Percentiles rank a stretch among this genome's conserved stretches.
These are phyloP conservation scores for Carex scoparia DNA, from an alignment of 176 grass and related monocot species.

Conservation along the genomic window DNA sequence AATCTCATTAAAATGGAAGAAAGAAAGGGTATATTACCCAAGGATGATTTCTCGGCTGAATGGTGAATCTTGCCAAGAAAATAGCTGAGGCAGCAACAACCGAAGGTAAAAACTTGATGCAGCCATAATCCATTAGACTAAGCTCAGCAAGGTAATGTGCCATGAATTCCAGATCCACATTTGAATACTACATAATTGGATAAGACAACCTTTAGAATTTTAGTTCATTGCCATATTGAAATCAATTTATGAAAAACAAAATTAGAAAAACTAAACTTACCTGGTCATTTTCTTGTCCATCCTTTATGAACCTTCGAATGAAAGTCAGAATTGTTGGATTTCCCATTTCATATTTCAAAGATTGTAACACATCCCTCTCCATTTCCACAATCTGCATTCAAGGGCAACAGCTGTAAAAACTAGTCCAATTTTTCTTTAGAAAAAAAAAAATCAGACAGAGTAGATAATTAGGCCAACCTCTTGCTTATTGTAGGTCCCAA, in stretches of 20 bases:
- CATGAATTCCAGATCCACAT: constrained; percentile 51
- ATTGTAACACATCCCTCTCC: constrained; percentile 72
- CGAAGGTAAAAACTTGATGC: constrained; percentile 68
- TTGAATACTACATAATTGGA: constrained; percentile 36
- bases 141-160: constrained; percentile 67
- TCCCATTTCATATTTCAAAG: constrained; percentile 79
- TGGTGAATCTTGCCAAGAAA: constrained; percentile 71
- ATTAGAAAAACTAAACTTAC: constrained; percentile 15
- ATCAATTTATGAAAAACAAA: not conserved
- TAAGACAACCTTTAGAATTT: not conserved
- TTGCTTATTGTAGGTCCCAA: constrained; percentile 77
- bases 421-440: not conserved
- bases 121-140: constrained; percentile 65
- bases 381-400: constrained; percentile 54
- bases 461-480: constrained; percentile 36
- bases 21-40: constrained; percentile 44
- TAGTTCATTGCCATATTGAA: not conserved
- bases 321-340: constrained; percentile 78
- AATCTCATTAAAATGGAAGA: not conserved
- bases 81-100: constrained; percentile 70
- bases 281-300: constrained; percentile 36
- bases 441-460: not conserved
- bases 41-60: constrained; percentile 46
- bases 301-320: constrained; percentile 54
- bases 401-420: not conserved